Evolutionary conservation across 2,329 filamentous ascomycete species (phyloP).

Genomic region (Fusarium annulatum): DNA sequence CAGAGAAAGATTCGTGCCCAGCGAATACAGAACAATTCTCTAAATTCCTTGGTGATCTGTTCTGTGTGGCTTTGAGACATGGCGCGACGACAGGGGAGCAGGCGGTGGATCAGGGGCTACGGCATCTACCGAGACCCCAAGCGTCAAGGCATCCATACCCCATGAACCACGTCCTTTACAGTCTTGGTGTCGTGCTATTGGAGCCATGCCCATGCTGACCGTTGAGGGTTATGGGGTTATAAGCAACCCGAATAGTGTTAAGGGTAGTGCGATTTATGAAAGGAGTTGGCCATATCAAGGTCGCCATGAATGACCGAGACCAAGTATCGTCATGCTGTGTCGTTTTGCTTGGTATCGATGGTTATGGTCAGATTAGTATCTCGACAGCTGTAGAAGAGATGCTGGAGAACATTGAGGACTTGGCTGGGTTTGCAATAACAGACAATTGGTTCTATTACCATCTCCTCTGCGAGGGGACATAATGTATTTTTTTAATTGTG

Average conservation of each 20-base stretch:
- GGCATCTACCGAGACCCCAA: neutral
- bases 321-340: neutral
- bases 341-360: neutral
- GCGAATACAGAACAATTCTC: neutral
- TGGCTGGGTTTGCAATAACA: neutral
- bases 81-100: neutral
- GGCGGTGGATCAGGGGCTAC: neutral
- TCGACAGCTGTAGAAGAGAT: neutral
- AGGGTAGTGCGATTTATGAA: neutral
- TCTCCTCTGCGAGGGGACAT: no score
- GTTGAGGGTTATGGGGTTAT: neutral
- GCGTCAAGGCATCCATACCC: neutral
- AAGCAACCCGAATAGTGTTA: no score
- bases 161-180: neutral
- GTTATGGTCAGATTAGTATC: neutral
- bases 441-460: neutral
- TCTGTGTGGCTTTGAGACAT: neutral
- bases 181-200: neutral
- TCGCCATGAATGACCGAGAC: neutral
- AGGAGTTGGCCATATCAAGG: neutral
- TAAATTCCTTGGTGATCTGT: neutral
- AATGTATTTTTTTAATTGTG: no score
- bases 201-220: neutral
- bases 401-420: neutral
- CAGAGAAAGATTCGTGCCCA: neutral